Percentiles rank a stretch among this genome's conserved stretches.
Evolutionary conservation across 2,329 filamentous ascomycete genomes (phyloP).

Genomic region (Dothideomycetes sp.): DNA sequence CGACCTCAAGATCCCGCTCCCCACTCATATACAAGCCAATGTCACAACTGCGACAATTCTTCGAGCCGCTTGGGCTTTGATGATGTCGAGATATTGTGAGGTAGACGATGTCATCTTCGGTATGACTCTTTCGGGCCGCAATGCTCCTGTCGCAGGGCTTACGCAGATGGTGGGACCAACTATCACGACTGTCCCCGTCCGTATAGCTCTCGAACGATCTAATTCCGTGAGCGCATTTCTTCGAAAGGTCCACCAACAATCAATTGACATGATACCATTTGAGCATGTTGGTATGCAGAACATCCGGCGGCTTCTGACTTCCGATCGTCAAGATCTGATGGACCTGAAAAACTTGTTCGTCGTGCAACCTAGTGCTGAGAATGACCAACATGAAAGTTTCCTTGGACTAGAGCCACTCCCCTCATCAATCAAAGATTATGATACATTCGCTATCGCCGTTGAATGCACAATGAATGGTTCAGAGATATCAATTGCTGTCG

Average conservation of each 20-base stretch:
- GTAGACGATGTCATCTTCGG: not conserved
- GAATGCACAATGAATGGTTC: too few relatives aligned
- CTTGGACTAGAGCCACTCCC: too few relatives aligned
- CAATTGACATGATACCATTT: not conserved
- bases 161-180: not conserved
- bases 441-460: too few relatives aligned
- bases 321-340: too few relatives aligned
- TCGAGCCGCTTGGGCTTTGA: not conserved
- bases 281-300: not conserved
- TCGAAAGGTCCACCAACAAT: not conserved
- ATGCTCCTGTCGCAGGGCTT: not conserved
- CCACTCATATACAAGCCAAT: not conserved
- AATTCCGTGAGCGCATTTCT: not conserved
- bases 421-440: too few relatives aligned
- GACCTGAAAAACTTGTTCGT: too few relatives aligned
- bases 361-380: too few relatives aligned
- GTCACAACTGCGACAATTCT: not conserved
- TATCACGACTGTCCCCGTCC: not conserved
- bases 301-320: too few relatives aligned
- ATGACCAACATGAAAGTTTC: too few relatives aligned
- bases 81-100: not conserved
- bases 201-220: not conserved
- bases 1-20: not conserved
- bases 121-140: not conserved
- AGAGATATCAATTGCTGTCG: too few relatives aligned